A percentile compares a stretch with the other conserved stretches of the same genome.
Evolutionary conservation across 176 grass and related monocot species (phyloP).

Genomic region (Tillandsia fasciculata): DNA sequence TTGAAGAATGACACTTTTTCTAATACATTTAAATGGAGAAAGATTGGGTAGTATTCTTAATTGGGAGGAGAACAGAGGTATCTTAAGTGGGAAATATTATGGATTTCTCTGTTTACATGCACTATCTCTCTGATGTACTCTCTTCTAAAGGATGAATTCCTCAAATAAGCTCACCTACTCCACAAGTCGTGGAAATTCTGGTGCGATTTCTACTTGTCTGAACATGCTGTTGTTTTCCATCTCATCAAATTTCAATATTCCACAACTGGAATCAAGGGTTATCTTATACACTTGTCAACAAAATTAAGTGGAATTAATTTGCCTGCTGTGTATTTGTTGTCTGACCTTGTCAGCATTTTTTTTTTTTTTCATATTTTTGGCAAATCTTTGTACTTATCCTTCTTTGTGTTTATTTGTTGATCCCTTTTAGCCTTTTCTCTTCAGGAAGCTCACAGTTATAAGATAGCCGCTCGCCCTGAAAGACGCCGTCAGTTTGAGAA

Average conservation of each 20-base stretch:
- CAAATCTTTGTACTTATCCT: constrained; percentile 1
- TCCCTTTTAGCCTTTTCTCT: constrained; percentile 20
- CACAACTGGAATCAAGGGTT: not conserved
- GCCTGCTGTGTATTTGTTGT: not conserved
- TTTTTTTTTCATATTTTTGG: not conserved
- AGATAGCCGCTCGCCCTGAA: constrained; percentile 89
- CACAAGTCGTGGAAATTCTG: no score
- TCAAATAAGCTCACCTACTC: not conserved
- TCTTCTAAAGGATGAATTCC: not conserved
- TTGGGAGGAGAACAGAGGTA: no score
- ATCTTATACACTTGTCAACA: not conserved
- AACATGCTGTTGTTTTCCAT: no score
- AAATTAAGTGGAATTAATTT: no score
- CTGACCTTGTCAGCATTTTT: not conserved
- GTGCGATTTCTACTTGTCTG: no score
- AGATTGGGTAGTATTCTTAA: not conserved
- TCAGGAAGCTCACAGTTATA: constrained; percentile 87
- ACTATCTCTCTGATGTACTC: not conserved
- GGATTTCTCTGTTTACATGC: not conserved
- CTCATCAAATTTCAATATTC: not conserved
- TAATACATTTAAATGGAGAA: not conserved
- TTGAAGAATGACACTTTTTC: no score
- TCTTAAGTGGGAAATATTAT: not conserved
- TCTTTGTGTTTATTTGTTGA: constrained; percentile 20
- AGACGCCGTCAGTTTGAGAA: constrained; percentile 87